Conservation (phyloP, 2,329 filamentous ascomycete species). For the Fusarium acutatum region DNA sequence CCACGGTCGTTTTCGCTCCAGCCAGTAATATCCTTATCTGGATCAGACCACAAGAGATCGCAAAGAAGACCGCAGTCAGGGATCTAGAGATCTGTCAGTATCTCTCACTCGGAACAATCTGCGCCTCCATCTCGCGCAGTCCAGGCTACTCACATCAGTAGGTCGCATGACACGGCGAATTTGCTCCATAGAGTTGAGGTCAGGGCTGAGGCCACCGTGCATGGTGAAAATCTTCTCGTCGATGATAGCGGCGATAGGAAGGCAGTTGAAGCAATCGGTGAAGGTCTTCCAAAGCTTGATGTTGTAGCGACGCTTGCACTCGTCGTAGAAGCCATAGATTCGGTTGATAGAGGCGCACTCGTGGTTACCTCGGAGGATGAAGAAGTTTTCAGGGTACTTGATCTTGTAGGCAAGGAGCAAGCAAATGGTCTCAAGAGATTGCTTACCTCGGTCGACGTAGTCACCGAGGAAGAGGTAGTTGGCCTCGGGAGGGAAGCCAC, state of each 20-base stretch:
- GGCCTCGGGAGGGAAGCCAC: slow-evolving; percentile 96
- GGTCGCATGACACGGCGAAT: slow-evolving; percentile 98
- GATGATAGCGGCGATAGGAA: slow-evolving; percentile 98
- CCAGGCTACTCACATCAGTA: slow-evolving; percentile 81
- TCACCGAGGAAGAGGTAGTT: slow-evolving; percentile 99
- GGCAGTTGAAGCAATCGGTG: slow-evolving; percentile 98
- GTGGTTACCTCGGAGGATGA: slow-evolving; percentile 97
- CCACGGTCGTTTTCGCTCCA: slow-evolving; percentile 99
- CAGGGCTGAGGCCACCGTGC: slow-evolving; percentile 96
- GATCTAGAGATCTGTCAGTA: slow-evolving; percentile 67
- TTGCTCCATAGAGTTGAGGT: slow-evolving; percentile 99
- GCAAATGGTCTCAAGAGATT: slow-evolving; percentile 98
- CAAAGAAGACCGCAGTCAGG: slow-evolving; percentile 97
- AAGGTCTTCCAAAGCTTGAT: slow-evolving; percentile 99
- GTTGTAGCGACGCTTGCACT: slow-evolving; percentile 99
- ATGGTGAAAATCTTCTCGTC: slow-evolving; percentile 99
- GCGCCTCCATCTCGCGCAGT: slow-evolving; percentile 23
- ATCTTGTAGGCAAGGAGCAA: slow-evolving; percentile 98
- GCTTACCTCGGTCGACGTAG: slow-evolving; percentile 98
- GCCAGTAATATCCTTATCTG: slow-evolving; percentile 98
- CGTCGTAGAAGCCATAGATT: slow-evolving; percentile 99
- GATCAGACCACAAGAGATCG: slow-evolving; percentile 98
- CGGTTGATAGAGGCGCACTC: slow-evolving; percentile 99
- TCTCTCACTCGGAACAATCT: background rate
- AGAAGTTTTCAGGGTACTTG: slow-evolving; percentile 99